Evolutionary conservation across 1,284 basidiomycete genomes (phyloP), one percentile per base, ranked within the genome.

Genomic region (Microbotryomycetes sp.): DNA sequence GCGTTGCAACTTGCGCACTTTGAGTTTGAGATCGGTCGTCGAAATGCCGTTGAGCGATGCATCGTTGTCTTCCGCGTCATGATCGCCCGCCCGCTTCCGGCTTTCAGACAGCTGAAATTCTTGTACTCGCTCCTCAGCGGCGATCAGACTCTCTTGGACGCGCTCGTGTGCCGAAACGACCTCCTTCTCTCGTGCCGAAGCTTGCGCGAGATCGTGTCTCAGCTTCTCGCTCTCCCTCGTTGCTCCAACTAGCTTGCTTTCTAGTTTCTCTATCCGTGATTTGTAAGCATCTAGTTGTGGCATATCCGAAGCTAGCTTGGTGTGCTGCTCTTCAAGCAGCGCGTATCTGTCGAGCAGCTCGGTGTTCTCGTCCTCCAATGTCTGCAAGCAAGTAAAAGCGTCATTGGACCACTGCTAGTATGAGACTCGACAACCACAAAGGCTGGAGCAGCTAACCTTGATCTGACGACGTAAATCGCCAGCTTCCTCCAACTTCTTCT

Each of bases 401-500:
- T 26, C 16, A n/a, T 16, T 50, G 9, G 28, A 23, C 23, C 49
- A 23, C 16, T 50, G 22, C 49, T 1, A 6, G 49, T 19, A 15
- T 9, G 7, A 6, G 25, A n/a, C 46, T n/a, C n/a, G 2, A 19
- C 3, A 22, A 19, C 1, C 12, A 2, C n/a, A n/a, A n/a, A n/a
- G n/a, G n/a, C n/a, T n/a, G n/a, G n/a, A n/a, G n/a, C 9, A 22
- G 61, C 78, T 45, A 67, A 88, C 89, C 79, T 91, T 91, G 72
- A 96, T 82, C 69, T 87, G 85, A 65, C 91, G 84, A 26, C 90
- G 84, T 46, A 94, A 80, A 70, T 93, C 89, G 3, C 89, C 89
- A 4, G 87, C 85, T 74, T 97, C 94, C 71, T 97, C 94, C 4
- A 97, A 81, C 77, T 97, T 97, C 81, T 92, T 94, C 80, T 94